phyloP scores from a whole-genome alignment of 768 basidiomycete species.

The Kwoniella botswanensis region DNA sequence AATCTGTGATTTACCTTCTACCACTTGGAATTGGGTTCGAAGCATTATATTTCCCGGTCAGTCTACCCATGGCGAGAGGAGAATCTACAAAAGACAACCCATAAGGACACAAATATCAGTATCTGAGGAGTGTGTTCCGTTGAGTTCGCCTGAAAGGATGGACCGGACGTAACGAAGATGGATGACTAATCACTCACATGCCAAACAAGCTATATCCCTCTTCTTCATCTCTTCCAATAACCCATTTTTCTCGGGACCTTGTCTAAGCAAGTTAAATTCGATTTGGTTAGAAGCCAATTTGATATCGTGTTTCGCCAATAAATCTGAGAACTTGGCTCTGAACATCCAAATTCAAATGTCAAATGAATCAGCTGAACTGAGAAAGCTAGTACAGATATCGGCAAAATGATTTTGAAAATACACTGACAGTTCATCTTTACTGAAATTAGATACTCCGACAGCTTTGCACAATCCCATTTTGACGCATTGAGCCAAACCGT shows the following conservation, averaged over 20 bases:
- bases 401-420: no score
- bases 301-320: slow-evolving; percentile 47
- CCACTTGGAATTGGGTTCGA: slow-evolving; percentile 50
- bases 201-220: slow-evolving; percentile 50
- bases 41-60: slow-evolving; percentile 56
- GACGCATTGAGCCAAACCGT: slow-evolving; percentile 49
- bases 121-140: not conserved
- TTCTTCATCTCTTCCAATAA: slow-evolving; percentile 55
- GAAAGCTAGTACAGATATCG: no score
- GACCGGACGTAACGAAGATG: not conserved
- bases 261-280: slow-evolving; percentile 55
- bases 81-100: slow-evolving; percentile 45
- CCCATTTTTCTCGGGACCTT: slow-evolving; percentile 51
- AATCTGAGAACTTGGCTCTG: slow-evolving; percentile 48
- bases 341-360: not conserved
- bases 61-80: slow-evolving; percentile 56
- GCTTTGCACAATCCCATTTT: slow-evolving; percentile 52
- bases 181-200: slow-evolving; percentile 42
- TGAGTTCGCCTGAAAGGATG: not conserved
- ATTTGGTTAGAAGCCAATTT: slow-evolving; percentile 57
- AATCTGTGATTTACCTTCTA: slow-evolving; percentile 33
- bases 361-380: no score
- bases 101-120: no score
- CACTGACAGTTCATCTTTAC: slow-evolving; percentile 51
- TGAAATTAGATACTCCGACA: slow-evolving; percentile 55